These are phyloP conservation scores for Hymenoscyphus salicellus DNA, from an alignment of 2,329 filamentous ascomycete genomes.

Conservation along the genomic window DNA sequence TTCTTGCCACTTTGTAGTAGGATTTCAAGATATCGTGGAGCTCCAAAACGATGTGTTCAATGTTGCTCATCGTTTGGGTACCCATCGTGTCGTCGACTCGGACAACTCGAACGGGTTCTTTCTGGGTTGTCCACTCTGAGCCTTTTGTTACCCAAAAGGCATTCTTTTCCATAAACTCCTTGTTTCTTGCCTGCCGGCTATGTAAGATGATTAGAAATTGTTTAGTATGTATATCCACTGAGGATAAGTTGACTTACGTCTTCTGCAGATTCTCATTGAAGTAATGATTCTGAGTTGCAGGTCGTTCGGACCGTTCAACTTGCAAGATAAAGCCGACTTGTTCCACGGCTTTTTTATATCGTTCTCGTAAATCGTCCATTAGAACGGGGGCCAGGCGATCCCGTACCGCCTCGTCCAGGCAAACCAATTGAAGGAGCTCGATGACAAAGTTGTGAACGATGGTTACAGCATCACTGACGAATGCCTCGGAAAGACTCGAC, in stretches of 20 bases:
- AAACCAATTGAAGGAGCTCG: neutral
- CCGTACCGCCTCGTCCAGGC: neutral
- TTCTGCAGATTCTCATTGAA: constrained; percentile 43
- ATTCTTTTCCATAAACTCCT: neutral
- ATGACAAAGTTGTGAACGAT: neutral
- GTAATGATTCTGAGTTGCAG: constrained; percentile 51
- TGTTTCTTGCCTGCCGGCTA: neutral
- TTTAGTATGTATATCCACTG: neutral
- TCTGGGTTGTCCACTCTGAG: too few species aligned
- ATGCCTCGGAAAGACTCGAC: neutral
- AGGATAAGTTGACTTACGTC: neutral
- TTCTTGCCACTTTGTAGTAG: constrained; percentile 60
- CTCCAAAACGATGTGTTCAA: constrained; percentile 44
- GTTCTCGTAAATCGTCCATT: neutral
- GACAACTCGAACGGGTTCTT: neutral
- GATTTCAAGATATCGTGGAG: constrained; percentile 58
- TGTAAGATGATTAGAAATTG: neutral
- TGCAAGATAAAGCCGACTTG: neutral
- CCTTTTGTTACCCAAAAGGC: neutral
- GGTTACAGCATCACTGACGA: constrained; percentile 2
- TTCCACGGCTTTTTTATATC: neutral
- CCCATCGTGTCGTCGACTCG: neutral
- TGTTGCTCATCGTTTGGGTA: constrained; percentile 30
- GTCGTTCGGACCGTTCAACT: constrained; percentile 33
- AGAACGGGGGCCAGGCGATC: neutral